Evolutionary conservation across 306 rosid species (phyloP), one percentile per base, ranked within the genome.

Genomic region (Delonix regia): DNA sequence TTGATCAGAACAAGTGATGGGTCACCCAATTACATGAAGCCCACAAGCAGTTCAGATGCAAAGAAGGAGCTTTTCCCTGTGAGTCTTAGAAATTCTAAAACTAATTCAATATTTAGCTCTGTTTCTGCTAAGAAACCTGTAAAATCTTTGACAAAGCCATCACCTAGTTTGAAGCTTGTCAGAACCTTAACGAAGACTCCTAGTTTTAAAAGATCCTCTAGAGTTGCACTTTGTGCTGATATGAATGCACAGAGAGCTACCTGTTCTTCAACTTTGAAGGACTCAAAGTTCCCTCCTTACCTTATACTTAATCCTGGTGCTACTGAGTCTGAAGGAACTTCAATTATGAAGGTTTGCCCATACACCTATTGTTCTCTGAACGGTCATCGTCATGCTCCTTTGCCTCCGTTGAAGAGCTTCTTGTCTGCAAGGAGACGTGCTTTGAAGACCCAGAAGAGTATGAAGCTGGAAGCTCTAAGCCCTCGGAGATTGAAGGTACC

Each of bases 11-110:
- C 83, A 12, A 57, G 57, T 27, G 83, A 87, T 41, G 90, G 85
- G 18, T 91, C 96, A 11, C 98, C 99, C 11, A 93, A 93, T 84
- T 95, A 95, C 84, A 95, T 95, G 99, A 95, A 95, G 79, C 86
- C 97, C n/a, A 95, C 99, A 63, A 91, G 93, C 83, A 93, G 97
- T 77, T 93, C 89, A 28, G 87, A 87, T 82, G 95, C 98, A 25
- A 93, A 88, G 83, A 91, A 89, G 82, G 98, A 93, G 53, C 85
- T 85, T 66, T 86, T 85, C 60, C 89, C 72, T 76, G 93, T 87
- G 66, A 87, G 91, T 83, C 72, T 76, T 75, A 81, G 77, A 57
- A 89, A 78, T 74, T 38, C 87, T 76, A 86, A 83, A 69, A 12
- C 53, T 22, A 85, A 25, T 72, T 86, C 86, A 44, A 78, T 71